Base-by-base conservation (phyloP, 148 eudicot species). In the Salicornia ramosissima region DNA sequence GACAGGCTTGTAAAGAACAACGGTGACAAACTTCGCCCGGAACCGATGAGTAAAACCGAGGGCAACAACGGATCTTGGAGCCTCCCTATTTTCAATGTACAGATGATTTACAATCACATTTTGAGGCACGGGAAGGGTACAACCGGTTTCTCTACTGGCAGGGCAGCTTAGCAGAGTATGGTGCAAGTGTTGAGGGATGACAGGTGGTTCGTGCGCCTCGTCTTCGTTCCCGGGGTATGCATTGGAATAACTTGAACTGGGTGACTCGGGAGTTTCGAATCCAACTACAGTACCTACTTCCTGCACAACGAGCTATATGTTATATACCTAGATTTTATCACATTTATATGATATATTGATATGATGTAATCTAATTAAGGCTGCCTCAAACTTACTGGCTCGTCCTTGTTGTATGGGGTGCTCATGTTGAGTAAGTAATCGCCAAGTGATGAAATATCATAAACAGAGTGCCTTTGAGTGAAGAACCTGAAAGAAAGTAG, bases 1-100 rank as follows among this genome's bases (percentile, higher is more conserved):
- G 26, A 88, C 96, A 2, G 96, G 98, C 86, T 90, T 93, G 78
- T 90, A 88, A 51, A 90, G 91, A 76, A 93, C 94, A 40, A 93
- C 96, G 0, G 94, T 90, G 16, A 93, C 96, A 77, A 71, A 90
- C 77, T 93, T 93, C 36, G 98, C 79, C 24, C 90, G 96, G 74
- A 88, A 93, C 26, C 98, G 91, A 79, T 90, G 91, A 72, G 96
- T 85, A 55, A 85, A 74, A 26, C 98, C 98, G 1, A 93, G 90
- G 5, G 88, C 94, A 68, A 93, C 98, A 39, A 93, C 96, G 15
- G 98, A 84, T 63, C 87, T 81, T 1, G 91, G 89, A 60, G 86
- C 81, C 57, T 90, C 91, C 77, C 90, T 73, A 75, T 88, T 88
- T 75, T 90, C 98, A 25, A 90, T 83, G 88, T 90, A 93, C 59